These are phyloP conservation scores for Nothophytophthora sp. DNA, from an alignment of 352 stramenopile species.

Conservation along the genomic window DNA sequence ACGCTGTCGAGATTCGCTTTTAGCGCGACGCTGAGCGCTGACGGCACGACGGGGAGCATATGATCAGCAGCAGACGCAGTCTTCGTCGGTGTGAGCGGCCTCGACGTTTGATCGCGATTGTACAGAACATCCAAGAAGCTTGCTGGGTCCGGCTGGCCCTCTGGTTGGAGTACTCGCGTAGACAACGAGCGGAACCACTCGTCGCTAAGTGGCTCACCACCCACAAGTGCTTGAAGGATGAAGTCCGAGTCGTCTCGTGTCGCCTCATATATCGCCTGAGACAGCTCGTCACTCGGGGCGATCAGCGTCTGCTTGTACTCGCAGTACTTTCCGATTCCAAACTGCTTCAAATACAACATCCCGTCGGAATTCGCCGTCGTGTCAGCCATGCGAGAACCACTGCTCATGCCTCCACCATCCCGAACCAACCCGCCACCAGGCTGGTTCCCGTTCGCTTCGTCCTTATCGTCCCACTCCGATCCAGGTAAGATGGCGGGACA, in stretches of 20 bases:
- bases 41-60: background rate
- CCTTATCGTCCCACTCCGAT: too few species aligned
- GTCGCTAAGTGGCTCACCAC: slow-evolving; percentile 33
- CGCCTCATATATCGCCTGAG: slow-evolving; percentile 37
- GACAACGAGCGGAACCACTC: slow-evolving; percentile 46
- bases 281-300: slow-evolving; percentile 27
- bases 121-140: slow-evolving; percentile 23
- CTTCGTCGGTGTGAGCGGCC: background rate
- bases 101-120: slow-evolving; percentile 2
- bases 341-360: slow-evolving; percentile 32
- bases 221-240: slow-evolving; percentile 42
- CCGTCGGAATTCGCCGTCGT: slow-evolving; percentile 12
- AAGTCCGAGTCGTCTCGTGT: slow-evolving; percentile 42
- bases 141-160: background rate
- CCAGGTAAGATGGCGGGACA: too few species aligned
- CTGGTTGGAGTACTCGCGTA: background rate
- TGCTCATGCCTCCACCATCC: background rate
- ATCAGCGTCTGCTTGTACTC: slow-evolving; percentile 35
- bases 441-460: background rate
- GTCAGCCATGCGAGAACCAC: background rate
- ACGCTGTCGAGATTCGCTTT: too few species aligned
- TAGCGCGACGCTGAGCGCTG: background rate
- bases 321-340: slow-evolving; percentile 44
- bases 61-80: background rate
- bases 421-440: background rate